These are phyloP conservation scores for Elongisporangium prolatum DNA, from an alignment of 352 stramenopile species.

Conservation along the genomic window DNA sequence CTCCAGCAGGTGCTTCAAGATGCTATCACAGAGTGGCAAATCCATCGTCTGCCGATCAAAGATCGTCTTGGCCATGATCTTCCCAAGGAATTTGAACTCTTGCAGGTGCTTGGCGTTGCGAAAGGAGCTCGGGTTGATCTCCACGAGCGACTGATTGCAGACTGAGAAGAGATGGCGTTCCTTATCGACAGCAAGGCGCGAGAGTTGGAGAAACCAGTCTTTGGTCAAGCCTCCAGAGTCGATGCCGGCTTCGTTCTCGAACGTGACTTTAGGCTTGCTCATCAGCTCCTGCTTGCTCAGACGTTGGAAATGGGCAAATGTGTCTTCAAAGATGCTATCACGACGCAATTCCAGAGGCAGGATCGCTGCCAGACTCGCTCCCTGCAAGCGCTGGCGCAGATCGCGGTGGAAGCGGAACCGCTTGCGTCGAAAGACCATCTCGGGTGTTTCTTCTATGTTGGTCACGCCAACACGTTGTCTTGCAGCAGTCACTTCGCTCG, in stretches of 20 bases:
- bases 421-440: conserved; percentile 84
- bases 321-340: conserved; percentile 67
- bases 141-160: conserved; percentile 47
- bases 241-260: conserved; percentile 79
- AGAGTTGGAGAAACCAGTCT: conserved; percentile 86
- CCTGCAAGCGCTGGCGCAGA: conserved; percentile 38
- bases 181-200: conserved; percentile 33
- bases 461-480: conserved; percentile 33
- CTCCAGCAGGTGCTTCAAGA: conserved; percentile 73
- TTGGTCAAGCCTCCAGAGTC: conserved; percentile 87
- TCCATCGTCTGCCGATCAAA: conserved; percentile 84
- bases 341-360: conserved; percentile 47
- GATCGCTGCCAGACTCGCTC: conserved; percentile 8
- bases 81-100: conserved; percentile 67
- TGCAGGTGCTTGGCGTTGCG: conserved; percentile 25
- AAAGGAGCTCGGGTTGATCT: conserved; percentile 36
- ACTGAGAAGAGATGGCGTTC: conserved; percentile 38
- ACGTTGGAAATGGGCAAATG: conserved; percentile 41
- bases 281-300: conserved; percentile 45
- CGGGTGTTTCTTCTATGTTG: conserved; percentile 55
- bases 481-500: conserved; percentile 34
- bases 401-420: conserved; percentile 83
- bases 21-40: conserved; percentile 62
- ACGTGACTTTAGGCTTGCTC: conserved; percentile 75
- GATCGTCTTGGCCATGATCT: conserved; percentile 81